Conservation (phyloP, 768 basidiomycete genomes). For the Rhodocollybia butyracea region DNA sequence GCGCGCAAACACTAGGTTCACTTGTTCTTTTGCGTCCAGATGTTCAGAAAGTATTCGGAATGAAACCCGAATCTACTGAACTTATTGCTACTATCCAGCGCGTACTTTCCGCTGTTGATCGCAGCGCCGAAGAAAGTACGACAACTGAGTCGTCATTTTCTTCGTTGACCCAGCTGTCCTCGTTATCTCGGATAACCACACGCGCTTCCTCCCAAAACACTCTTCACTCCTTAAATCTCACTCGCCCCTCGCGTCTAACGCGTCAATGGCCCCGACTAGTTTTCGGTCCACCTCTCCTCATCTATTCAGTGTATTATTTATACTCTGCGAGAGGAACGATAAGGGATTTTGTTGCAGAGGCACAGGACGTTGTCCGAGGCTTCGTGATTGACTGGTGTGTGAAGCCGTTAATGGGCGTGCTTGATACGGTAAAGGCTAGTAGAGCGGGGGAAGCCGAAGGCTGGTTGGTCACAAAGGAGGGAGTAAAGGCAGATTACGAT, state of each 20-base stretch:
- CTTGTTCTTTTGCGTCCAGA: slow-evolving; percentile 53
- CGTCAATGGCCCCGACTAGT: slow-evolving; percentile 45
- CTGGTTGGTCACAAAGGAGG: slow-evolving; percentile 75
- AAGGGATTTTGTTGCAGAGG: slow-evolving; percentile 52
- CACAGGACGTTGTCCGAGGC: slow-evolving; percentile 60
- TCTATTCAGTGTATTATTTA: slow-evolving; percentile 46
- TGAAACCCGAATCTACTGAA: no score
- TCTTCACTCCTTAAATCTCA: not conserved
- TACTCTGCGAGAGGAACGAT: slow-evolving; percentile 63
- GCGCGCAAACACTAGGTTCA: slow-evolving; percentile 64
- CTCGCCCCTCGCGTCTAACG: slow-evolving; percentile 25
- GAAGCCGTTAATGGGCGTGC: slow-evolving; percentile 78
- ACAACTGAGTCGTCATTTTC: slow-evolving; percentile 24
- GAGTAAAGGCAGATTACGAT: slow-evolving; percentile 81
- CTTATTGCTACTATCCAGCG: not conserved
- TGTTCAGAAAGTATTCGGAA: slow-evolving; percentile 27
- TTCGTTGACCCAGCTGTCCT: slow-evolving; percentile 10
- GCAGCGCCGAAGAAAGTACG: slow-evolving; percentile 16
- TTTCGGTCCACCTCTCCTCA: slow-evolving; percentile 64
- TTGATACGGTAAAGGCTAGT: slow-evolving; percentile 58
- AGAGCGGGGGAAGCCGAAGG: slow-evolving; percentile 77
- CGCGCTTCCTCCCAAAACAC: not conserved
- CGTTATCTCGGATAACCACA: no score
- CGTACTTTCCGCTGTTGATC: no score
- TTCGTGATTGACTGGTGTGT: slow-evolving; percentile 85